Evolutionary conservation across 305 asterid genomes (phyloP), one percentile per base, ranked within the genome.

Genomic region (Rubia balearica): DNA sequence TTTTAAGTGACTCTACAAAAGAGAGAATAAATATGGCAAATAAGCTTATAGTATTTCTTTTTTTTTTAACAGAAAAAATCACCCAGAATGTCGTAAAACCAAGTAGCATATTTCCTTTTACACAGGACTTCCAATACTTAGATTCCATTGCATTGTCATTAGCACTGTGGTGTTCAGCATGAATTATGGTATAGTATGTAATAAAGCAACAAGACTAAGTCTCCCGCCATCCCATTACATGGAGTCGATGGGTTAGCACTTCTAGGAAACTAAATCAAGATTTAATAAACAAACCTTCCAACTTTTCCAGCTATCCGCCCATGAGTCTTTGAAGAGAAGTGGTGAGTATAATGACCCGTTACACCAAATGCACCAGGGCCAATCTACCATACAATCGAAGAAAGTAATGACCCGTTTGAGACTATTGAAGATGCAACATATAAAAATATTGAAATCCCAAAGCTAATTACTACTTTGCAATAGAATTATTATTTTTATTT

Each of bases 291-390:
- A 17, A 6, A 94, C 99, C 99, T 91, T 82, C 98, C 99, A 55
- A 91, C 76, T 76, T 81, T 85, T 71, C 97, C 99, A 45, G 84
- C 81, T 74, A 91, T 79, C 36, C 97, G 95, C 51, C 97, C 98
- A 67, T 94, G 99, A 21, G 98, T 91, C 75, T 88, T 94, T 65
- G 93, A 70, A 76, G 99, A 91, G 75, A 94, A 91, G 76, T 57
- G 83, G 76, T 70, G 95, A 51, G 90, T 90, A 82, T 85, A 91
- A 67, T 81, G 86, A 74, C 94, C 98, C 13, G 85, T 75, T 73
- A 93, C 87, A 41, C 97, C 92, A 79, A 91, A 78, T 64, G 91
- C 82, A 73, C 90, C 85, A 45, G 92, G 82, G 72, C 98, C 98
- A 69, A 94, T 80, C 99, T 94, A 83, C 81, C 83, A 72, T 41